A percentile compares a stretch with the other conserved stretches of the same genome.
phyloP scores from a whole-genome alignment of 2,329 filamentous ascomycete genomes.

The Mariannaea elegans region DNA sequence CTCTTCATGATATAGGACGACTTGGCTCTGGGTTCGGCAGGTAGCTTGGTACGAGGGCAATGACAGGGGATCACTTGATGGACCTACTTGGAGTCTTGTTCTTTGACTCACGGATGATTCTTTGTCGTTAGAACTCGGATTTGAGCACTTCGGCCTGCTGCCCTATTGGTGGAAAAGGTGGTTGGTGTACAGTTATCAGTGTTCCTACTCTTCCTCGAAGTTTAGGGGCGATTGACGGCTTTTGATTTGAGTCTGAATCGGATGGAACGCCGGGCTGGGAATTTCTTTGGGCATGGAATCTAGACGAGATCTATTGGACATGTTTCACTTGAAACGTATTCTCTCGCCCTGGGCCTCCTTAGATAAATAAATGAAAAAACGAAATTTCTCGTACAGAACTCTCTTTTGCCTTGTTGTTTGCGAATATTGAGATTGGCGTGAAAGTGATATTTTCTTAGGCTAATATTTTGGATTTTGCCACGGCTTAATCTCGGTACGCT shows the following conservation, averaged over 20 bases:
- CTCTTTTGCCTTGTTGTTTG: no score
- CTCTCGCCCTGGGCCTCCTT: conserved; percentile 4
- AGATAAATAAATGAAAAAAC: no score
- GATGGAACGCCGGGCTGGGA: conserved; percentile 14
- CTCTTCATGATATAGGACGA: conserved; percentile 37
- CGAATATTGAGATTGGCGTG: neutral
- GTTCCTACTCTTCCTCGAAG: conserved; percentile 9
- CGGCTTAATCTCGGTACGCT: conserved; percentile 28
- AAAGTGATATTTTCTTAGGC: no score
- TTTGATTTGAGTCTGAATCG: conserved; percentile 13
- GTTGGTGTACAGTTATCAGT: conserved; percentile 9
- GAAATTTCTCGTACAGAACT: no score
- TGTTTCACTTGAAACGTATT: conserved; percentile 6
- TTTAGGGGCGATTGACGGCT: conserved; percentile 5
- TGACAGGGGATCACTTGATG: neutral
- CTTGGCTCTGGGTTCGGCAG: conserved; percentile 20
- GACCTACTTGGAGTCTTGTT: neutral
- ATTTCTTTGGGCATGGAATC: conserved; percentile 8
- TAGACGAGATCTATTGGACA: conserved; percentile 11
- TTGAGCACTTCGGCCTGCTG: neutral
- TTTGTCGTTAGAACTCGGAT: neutral
- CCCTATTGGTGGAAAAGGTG: conserved; percentile 21
- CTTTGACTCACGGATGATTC: neutral
- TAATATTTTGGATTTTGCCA: neutral
- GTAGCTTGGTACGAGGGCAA: conserved; percentile 7